Evolutionary conservation across 805 yeast species (phyloP).

Genomic region (Zygosaccharomyces siamensis): DNA sequence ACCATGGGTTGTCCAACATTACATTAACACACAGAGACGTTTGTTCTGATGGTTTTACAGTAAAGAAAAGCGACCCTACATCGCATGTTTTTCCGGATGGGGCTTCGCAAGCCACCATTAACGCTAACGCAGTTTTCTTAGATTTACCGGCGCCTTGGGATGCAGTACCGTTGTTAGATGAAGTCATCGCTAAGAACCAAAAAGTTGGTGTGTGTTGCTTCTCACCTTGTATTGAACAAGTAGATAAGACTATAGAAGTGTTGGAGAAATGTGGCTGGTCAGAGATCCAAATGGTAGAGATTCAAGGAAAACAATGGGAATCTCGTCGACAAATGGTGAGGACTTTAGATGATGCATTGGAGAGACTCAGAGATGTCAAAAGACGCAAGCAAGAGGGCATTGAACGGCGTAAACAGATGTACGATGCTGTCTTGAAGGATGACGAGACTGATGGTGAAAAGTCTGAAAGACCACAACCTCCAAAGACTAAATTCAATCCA

Average conservation of each 20-base stretch:
- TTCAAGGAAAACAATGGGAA: conserved; percentile 80
- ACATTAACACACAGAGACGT: conserved; percentile 86
- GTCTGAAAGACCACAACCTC: conserved; percentile 32
- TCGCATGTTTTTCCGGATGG: conserved; percentile 23
- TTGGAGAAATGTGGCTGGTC: conserved; percentile 77
- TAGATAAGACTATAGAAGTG: conserved; percentile 74
- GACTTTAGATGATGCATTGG: conserved; percentile 72
- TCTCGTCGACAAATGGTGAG: conserved; percentile 85
- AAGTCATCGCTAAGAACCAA: conserved; percentile 49
- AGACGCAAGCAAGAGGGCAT: conserved; percentile 62
- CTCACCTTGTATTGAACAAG: conserved; percentile 97
- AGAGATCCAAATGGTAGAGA: conserved; percentile 86
- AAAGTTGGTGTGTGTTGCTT: conserved; percentile 83
- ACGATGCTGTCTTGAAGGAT: conserved; percentile 23
- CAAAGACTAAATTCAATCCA: conserved; percentile 68
- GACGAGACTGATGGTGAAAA: conserved; percentile 23
- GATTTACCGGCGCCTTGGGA: conserved; percentile 98
- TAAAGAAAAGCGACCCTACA: conserved; percentile 34
- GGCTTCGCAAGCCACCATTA: conserved; percentile 22
- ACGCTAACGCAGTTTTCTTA: conserved; percentile 71
- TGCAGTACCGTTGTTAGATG: conserved; percentile 71
- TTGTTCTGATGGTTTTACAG: conserved; percentile 76
- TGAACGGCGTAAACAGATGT: conserved; percentile 45
- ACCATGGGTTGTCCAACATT: conserved; percentile 65
- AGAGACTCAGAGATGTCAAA: conserved; percentile 74